phyloP scores from a whole-genome alignment of 305 asterid genomes.

The Coffea humblotiana region DNA sequence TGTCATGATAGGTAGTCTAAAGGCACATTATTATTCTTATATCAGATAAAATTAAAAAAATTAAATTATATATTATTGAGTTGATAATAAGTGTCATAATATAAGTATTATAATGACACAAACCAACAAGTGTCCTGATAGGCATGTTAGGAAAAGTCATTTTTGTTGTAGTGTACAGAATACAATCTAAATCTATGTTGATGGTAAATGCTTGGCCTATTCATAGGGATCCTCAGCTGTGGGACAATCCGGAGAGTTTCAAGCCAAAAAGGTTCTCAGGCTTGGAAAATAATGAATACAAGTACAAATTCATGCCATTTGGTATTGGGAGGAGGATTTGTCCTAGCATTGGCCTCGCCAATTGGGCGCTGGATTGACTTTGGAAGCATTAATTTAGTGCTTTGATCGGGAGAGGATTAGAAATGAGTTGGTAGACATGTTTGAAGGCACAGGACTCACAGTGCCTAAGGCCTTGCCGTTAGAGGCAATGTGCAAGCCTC shows the following conservation, averaged over 20 bases:
- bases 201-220: background rate
- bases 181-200: background rate
- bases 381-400: conserved; percentile 6
- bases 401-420: conserved; percentile 17
- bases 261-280: background rate
- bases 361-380: background rate
- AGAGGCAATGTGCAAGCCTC: conserved; percentile 21
- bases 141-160: too few species aligned
- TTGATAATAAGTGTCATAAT: too few species aligned
- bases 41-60: too few species aligned
- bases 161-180: background rate
- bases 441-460: conserved; percentile 20
- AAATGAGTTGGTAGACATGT: conserved; percentile 21
- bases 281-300: background rate
- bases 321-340: conserved; percentile 4
- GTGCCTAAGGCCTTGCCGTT: conserved; percentile 18
- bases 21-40: too few species aligned
- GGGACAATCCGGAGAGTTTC: background rate
- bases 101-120: too few species aligned
- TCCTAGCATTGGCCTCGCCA: background rate
- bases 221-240: too few species aligned
- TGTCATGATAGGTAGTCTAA: too few species aligned
- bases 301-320: conserved; percentile 7
- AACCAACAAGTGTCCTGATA: too few species aligned
- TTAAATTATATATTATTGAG: too few species aligned